Conservation (phyloP, 1,284 basidiomycete genomes). For the Athelia sp. region DNA sequence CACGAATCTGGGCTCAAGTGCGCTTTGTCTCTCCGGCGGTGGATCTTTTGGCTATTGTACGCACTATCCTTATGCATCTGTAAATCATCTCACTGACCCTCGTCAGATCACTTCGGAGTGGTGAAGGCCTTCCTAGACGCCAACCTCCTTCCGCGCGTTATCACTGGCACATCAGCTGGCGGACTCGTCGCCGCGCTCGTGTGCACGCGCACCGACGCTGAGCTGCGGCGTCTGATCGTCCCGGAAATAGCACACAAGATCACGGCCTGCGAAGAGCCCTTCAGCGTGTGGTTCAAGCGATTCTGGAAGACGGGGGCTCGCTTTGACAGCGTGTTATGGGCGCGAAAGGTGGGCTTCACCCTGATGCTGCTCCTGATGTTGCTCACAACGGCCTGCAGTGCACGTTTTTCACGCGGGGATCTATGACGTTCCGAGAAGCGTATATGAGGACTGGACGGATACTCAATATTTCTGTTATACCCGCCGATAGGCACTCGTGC, state of each 20-base stretch:
- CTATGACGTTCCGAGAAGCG: constrained; percentile 94
- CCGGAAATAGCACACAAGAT: constrained; percentile 85
- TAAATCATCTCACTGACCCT: background rate
- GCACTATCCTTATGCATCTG: constrained; percentile 1
- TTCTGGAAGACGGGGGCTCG: constrained; percentile 87
- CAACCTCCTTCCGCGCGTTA: constrained; percentile 82
- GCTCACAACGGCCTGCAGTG: constrained; percentile 21
- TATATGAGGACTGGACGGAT: constrained; percentile 91
- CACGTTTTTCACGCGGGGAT: constrained; percentile 91
- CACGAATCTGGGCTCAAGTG: constrained; percentile 86
- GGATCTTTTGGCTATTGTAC: constrained; percentile 91
- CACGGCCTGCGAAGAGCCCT: constrained; percentile 87
- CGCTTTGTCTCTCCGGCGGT: constrained; percentile 91
- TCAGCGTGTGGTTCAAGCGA: constrained; percentile 75
- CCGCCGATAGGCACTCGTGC: constrained; percentile 89
- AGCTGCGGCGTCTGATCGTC: constrained; percentile 74
- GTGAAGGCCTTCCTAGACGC: constrained; percentile 90
- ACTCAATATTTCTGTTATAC: constrained; percentile 93
- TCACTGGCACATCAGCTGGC: constrained; percentile 92
- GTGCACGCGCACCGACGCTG: constrained; percentile 88
- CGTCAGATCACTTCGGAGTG: constrained; percentile 85
- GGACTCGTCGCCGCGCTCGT: constrained; percentile 82
- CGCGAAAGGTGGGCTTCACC: constrained; percentile 62
- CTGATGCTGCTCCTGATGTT: background rate
- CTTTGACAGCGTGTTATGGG: constrained; percentile 92